Conservation (phyloP, 2,329 filamentous ascomycete genomes). For the Pyrenophora seminiperda region DNA sequence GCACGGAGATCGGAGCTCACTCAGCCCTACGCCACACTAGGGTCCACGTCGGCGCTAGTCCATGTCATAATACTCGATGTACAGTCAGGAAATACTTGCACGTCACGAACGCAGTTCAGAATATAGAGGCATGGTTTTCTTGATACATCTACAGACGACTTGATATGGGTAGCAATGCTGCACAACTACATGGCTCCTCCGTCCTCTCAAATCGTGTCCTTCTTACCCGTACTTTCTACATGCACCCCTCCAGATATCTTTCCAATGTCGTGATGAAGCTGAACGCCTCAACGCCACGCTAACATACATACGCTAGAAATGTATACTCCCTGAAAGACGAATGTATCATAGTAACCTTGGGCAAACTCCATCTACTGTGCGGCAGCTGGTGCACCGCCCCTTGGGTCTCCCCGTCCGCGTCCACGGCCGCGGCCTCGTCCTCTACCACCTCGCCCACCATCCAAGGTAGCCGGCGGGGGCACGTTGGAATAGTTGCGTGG, state of each 20-base stretch:
- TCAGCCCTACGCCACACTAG: conserved; percentile 30
- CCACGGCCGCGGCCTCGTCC: conserved; percentile 42
- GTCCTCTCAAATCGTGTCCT: not conserved
- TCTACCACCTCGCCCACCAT: conserved; percentile 36
- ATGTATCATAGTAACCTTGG: not conserved
- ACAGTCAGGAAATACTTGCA: not conserved
- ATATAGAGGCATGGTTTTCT: not conserved
- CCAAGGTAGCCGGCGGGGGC: conserved; percentile 44
- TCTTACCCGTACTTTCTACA: conserved; percentile 1
- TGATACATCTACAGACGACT: not conserved
- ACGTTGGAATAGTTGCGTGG: conserved; percentile 53
- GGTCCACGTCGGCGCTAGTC: conserved; percentile 9
- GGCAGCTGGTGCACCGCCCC: conserved; percentile 33
- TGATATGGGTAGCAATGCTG: not conserved
- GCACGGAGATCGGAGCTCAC: conserved; percentile 30
- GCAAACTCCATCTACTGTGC: conserved; percentile 17
- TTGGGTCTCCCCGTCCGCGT: conserved; percentile 37
- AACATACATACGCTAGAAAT: not conserved
- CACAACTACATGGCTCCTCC: not conserved
- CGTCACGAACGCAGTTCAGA: not conserved
- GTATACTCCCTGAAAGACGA: not conserved
- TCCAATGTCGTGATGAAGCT: not conserved
- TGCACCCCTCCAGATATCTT: not conserved
- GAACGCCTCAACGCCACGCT: conserved; percentile 3
- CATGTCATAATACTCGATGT: not conserved